These are phyloP conservation scores for Elsinoe australis DNA, from an alignment of 2,329 filamentous ascomycete species.

Conservation along the genomic window DNA sequence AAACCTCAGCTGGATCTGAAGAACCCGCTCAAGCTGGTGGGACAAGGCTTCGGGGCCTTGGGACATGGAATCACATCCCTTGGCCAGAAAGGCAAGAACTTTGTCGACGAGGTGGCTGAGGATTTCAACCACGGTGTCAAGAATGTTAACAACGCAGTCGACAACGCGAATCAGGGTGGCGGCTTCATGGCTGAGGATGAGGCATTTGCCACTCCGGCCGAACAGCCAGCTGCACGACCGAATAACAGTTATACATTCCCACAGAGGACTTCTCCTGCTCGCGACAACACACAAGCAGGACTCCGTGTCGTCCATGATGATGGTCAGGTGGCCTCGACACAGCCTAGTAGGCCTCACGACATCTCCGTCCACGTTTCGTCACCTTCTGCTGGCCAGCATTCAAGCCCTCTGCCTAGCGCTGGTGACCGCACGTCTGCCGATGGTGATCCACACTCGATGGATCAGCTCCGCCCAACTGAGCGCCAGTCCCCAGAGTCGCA, in stretches of 20 bases:
- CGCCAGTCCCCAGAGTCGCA: neutral
- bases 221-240: neutral
- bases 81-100: slow-evolving; percentile 40
- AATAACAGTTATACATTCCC: too few species aligned
- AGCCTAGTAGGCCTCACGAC: neutral
- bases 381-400: neutral
- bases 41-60: slow-evolving; percentile 36
- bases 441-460: slow-evolving; percentile 1
- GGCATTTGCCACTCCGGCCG: neutral
- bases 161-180: slow-evolving; percentile 19
- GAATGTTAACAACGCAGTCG: slow-evolving; percentile 26
- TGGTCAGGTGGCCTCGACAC: neutral
- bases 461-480: neutral
- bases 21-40: slow-evolving; percentile 33
- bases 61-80: slow-evolving; percentile 45
- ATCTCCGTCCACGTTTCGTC: neutral
- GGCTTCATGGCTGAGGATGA: slow-evolving; percentile 17
- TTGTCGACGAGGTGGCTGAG: slow-evolving; percentile 32
- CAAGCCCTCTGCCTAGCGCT: neutral
- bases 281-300: neutral
- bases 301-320: neutral
- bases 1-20: slow-evolving; percentile 27
- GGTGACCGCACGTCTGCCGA: neutral
- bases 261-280: neutral
- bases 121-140: slow-evolving; percentile 38